Evolutionary conservation across 306 rosid genomes (phyloP), one percentile per base, ranked within the genome.

Genomic region (Glycine latifolia): DNA sequence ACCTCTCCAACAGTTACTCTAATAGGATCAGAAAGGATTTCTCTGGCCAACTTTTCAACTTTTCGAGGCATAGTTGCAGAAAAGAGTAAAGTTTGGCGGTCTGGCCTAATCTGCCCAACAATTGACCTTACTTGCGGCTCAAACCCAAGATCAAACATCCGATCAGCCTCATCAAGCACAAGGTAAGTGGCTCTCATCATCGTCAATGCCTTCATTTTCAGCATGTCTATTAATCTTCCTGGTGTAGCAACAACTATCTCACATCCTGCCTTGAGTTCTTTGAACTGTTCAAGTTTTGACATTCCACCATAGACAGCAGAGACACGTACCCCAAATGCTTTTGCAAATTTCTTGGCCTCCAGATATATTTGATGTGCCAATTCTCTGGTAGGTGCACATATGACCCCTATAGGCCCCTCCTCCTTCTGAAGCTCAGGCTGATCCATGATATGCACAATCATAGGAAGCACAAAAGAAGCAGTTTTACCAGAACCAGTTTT

Each of bases 111-210:
- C 87, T 95, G 99, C 80, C 99, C 99, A 70, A 95, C 98, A 73
- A 95, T 91, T 31, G 99, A 95, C 86, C 98, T 89, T 86, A 95
- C 89, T 71, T 95, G 99, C 2, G 99, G 99, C 89, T 95, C 99
- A 88, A 95, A 95, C 73, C 99, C 99, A 80, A 95, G 98, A 89
- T 95, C 99, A 87, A 95, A 95, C 99, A 95, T 95, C 77, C 99
- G 86, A 86, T 95, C 99, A 78, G 99, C 99, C 87, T 95, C 99
- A 76, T 95, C 99, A 87, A 95, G 97, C 55, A 95, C 97, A 84
- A 95, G 82, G 90, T 91, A 95, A 63, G 99, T 93, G 67, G 97
- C 94, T 80, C 94, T 89, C 44, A 8, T 79, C 99, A 95, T 95
- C 7, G 98, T 85, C 67, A 93, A 73, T 39, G 98, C 99, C 91